Evolutionary conservation across 352 stramenopile species (phyloP).

Genomic region (Phytophthora hybrid): DNA sequence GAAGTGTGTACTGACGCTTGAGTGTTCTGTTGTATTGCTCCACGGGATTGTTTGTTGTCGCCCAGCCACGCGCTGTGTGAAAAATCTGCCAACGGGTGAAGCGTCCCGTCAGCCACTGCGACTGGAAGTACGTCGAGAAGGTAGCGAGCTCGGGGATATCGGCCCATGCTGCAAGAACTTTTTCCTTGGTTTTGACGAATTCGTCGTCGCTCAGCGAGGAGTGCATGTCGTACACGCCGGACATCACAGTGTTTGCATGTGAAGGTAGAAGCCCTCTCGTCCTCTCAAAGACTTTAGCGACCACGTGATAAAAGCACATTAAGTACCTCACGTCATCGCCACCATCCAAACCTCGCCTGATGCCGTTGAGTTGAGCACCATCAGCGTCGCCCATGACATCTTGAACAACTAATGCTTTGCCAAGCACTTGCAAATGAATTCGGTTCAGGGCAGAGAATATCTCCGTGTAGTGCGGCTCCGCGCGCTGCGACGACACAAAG

Average conservation of each 20-base stretch:
- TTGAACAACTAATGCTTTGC: not conserved
- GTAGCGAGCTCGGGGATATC: not conserved
- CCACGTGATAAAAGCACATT: not conserved
- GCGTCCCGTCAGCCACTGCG: not conserved
- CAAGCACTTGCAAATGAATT: not conserved
- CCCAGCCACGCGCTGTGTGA: not conserved
- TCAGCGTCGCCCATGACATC: not conserved
- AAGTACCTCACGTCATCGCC: not conserved
- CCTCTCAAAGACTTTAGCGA: not conserved
- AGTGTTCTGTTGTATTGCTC: conserved; percentile 2
- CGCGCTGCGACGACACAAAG: not conserved
- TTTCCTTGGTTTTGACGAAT: not conserved
- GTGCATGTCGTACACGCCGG: no score
- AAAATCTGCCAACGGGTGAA: not conserved
- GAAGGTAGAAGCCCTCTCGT: not conserved
- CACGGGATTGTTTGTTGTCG: conserved; percentile 7
- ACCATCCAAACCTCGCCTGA: not conserved
- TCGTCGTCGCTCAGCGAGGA: not conserved
- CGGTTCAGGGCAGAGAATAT: not conserved
- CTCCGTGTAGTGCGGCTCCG: not conserved
- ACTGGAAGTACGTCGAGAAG: not conserved
- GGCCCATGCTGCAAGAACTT: not conserved
- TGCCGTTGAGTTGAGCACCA: not conserved
- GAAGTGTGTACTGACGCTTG: not conserved
- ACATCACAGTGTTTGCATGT: not conserved